Conservation (phyloP, 2,329 filamentous ascomycete species). For the Sporothrix protearum region DNA sequence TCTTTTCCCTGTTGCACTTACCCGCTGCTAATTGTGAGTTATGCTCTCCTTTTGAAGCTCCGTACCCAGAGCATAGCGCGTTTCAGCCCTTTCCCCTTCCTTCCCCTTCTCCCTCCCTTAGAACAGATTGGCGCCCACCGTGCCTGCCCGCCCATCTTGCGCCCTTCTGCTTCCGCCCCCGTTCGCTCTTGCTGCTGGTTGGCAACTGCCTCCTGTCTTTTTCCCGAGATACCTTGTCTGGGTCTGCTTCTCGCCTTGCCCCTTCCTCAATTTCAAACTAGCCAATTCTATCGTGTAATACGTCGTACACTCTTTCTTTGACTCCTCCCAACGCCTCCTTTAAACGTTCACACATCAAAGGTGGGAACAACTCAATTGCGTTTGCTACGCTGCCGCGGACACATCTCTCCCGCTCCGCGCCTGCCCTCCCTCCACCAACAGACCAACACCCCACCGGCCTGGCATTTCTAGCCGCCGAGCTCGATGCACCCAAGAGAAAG, state of each 20-base stretch:
- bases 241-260: not conserved
- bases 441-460: not conserved
- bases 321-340: not conserved
- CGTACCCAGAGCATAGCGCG: not conserved
- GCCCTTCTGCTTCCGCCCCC: not conserved
- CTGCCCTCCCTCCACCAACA: not conserved
- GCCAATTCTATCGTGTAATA: not conserved
- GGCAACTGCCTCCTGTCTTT: not conserved
- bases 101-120: not conserved
- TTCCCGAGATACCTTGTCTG: not conserved
- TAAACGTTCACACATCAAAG: not conserved
- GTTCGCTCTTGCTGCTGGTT: not conserved
- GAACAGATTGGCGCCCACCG: not conserved
- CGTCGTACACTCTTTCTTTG: not conserved
- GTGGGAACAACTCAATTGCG: constrained; percentile 1
- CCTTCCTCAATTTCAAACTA: constrained; percentile 3
- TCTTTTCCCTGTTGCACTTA: not conserved
- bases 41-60: not conserved
- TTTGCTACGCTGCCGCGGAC: not conserved
- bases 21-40: not conserved
- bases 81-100: constrained; percentile 13
- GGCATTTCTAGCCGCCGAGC: constrained; percentile 10
- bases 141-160: constrained; percentile 4
- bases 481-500: not conserved
- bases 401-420: not conserved